Conservation (phyloP, 352 stramenopile genomes). For the Globisporangium carolinianum region DNA sequence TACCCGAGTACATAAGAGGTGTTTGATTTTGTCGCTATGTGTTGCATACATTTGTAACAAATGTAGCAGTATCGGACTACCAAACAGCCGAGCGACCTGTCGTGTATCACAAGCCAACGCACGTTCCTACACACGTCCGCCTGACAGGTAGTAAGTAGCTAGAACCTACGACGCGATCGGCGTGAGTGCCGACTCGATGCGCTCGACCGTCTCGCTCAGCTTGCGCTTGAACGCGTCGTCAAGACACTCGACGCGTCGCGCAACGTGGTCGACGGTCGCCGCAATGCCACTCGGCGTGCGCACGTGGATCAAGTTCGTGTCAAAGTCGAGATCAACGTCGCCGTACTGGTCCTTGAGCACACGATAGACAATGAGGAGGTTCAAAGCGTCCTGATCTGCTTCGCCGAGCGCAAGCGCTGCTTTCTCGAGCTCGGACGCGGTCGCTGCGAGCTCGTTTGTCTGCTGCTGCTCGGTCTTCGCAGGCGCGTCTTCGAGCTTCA, state of each 20-base stretch:
- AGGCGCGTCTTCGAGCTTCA: conserved; percentile 11
- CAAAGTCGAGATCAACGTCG: conserved; percentile 79
- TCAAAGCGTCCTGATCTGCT: conserved; percentile 73
- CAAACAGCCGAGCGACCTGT: no score
- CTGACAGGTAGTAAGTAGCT: no score
- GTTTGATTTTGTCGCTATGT: no score
- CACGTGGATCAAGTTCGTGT: conserved; percentile 87
- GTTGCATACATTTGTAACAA: no score
- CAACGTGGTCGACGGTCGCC: conserved; percentile 58
- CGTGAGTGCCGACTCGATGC: conserved; percentile 61
- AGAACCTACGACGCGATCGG: conserved; percentile 32
- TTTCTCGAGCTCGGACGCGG: conserved; percentile 30
- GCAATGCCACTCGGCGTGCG: conserved; percentile 63
- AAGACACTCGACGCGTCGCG: conserved; percentile 57
- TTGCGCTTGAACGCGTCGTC: conserved; percentile 68
- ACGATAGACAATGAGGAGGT: conserved; percentile 78
- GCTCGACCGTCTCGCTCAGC: conserved; percentile 52
- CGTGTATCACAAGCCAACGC: no score
- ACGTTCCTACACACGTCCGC: no score
- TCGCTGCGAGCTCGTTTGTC: conserved; percentile 13
- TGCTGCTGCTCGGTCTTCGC: conserved; percentile 18
- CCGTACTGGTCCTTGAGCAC: conserved; percentile 84
- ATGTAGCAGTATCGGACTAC: no score
- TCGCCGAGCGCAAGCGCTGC: conserved; percentile 60
- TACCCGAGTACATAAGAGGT: no score